Percentiles rank a stretch among this genome's conserved stretches.
Evolutionary conservation across 129 eudicot genomes (phyloP).

Genomic region (Tagetes patula): DNA sequence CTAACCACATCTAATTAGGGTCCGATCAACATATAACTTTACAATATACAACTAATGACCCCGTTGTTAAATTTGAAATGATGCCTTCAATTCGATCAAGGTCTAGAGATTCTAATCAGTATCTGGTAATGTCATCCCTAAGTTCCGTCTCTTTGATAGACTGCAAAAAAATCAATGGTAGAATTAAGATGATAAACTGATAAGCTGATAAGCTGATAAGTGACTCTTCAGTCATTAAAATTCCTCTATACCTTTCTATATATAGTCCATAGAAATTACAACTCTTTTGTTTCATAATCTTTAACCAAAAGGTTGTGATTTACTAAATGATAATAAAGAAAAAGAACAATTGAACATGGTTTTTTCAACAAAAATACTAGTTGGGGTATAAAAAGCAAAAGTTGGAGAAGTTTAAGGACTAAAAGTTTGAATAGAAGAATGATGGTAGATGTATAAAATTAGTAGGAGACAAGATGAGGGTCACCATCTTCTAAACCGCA

Average conservation of each 20-base stretch:
- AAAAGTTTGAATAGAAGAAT: conserved; percentile 3
- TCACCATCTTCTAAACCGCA: conserved; percentile 26
- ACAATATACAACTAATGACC: not conserved
- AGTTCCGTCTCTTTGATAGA: not conserved
- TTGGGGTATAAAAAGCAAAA: no score
- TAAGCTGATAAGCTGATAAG: no score
- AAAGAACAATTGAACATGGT: no score
- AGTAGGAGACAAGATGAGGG: conserved; percentile 29
- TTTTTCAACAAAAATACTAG: no score
- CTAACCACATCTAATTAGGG: not conserved
- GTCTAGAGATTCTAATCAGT: not conserved
- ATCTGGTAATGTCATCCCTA: not conserved
- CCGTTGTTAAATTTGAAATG: not conserved
- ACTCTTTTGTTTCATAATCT: no score
- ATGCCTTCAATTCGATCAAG: not conserved
- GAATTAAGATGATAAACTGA: no score
- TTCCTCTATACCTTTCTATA: no score
- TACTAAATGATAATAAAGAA: no score
- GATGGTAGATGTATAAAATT: conserved; percentile 4
- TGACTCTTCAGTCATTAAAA: no score
- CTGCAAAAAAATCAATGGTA: no score
- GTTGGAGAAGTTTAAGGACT: conserved; percentile 3
- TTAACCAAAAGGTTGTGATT: no score
- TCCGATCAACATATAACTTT: not conserved
- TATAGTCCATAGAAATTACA: no score